Evolutionary conservation across 163 green algal species (phyloP).

Genomic region (Scenedesmus sp.): DNA sequence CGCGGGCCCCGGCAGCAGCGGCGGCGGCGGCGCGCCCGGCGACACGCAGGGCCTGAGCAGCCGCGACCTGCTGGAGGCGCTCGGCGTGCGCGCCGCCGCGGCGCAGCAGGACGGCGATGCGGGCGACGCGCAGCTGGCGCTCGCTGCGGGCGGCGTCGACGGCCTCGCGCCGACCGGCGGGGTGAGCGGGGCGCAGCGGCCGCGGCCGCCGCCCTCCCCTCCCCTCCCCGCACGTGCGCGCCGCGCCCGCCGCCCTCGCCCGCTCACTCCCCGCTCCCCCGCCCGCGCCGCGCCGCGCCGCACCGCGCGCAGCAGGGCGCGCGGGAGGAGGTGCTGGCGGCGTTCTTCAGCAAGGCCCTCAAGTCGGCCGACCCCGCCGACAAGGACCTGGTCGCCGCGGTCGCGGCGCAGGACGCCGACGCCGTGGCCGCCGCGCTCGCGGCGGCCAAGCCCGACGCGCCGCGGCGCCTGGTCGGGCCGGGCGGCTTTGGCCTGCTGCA

Average conservation of each 20-base stretch:
- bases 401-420: constrained; percentile 26
- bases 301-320: constrained; percentile 16
- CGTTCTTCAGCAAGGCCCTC: constrained; percentile 42
- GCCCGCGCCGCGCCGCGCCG: neutral
- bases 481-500: constrained; percentile 39
- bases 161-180: no score
- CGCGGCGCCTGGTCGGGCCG: constrained; percentile 18
- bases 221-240: no score
- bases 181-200: no score
- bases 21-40: neutral
- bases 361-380: constrained; percentile 1
- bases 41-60: constrained; percentile 4
- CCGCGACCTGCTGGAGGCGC: constrained; percentile 20
- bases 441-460: neutral
- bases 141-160: no score
- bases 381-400: constrained; percentile 17
- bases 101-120: neutral
- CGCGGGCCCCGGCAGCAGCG: constrained; percentile 7
- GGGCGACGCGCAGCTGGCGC: neutral
- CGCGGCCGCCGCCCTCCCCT: no score
- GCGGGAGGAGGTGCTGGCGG: constrained; percentile 31
- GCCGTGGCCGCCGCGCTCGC: constrained; percentile 9
- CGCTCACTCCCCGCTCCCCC: no score
- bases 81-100: constrained; percentile 2
- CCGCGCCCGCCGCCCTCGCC: no score